phyloP scores from a whole-genome alignment of 2,329 filamentous ascomycete genomes.

The Aspergillus brasiliensis region DNA sequence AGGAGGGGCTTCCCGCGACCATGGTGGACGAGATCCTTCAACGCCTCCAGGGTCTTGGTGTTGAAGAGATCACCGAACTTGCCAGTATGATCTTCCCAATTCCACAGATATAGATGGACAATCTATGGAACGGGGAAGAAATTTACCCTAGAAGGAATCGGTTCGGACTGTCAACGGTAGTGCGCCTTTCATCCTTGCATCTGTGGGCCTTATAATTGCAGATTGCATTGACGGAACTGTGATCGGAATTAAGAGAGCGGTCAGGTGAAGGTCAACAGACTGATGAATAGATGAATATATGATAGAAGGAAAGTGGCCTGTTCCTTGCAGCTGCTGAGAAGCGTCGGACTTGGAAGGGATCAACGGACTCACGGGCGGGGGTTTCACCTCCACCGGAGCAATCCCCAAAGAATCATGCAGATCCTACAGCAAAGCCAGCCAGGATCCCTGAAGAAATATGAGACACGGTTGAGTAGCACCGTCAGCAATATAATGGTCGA shows the following conservation, averaged over 20 bases:
- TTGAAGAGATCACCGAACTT: slow-evolving; percentile 7
- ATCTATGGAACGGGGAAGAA: not conserved
- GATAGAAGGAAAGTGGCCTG: not conserved
- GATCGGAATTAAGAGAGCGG: too few species aligned
- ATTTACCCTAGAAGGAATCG: not conserved
- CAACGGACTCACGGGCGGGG: not conserved
- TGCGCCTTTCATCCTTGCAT: not conserved
- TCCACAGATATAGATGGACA: not conserved
- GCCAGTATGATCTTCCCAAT: slow-evolving; percentile 6
- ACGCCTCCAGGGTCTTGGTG: not conserved
- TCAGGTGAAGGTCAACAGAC: too few species aligned
- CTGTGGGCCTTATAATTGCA: too few species aligned
- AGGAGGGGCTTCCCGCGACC: slow-evolving; percentile 1
- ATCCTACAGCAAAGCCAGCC: not conserved
- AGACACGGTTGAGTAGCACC: not conserved
- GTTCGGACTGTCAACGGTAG: not conserved
- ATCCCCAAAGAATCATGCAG: not conserved
- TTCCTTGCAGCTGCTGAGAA: not conserved
- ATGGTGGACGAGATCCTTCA: slow-evolving; percentile 9
- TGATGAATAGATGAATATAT: too few species aligned
- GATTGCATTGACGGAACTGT: too few species aligned
- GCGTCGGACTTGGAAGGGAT: not conserved
- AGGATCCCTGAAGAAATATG: not conserved
- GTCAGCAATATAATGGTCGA: not conserved
- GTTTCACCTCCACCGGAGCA: not conserved